These are phyloP conservation scores for Ustilago curta DNA, from an alignment of 1,284 basidiomycete species.

Conservation along the genomic window DNA sequence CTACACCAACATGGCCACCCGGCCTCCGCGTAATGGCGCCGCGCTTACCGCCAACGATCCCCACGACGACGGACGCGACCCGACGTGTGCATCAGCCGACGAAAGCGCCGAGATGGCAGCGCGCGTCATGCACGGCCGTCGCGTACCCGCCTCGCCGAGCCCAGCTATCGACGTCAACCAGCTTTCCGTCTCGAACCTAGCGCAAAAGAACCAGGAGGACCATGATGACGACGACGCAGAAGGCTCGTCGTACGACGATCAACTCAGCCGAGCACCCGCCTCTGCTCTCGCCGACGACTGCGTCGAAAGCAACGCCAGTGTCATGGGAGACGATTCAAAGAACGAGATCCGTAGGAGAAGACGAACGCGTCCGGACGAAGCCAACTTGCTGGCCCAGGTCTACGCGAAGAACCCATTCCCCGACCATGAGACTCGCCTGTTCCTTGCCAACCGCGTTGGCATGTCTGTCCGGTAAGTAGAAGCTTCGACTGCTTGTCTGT, in stretches of 20 bases:
- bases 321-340: constrained; percentile 36
- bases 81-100: neutral
- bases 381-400: constrained; percentile 55
- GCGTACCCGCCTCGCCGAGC: constrained; percentile 21
- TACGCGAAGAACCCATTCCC: constrained; percentile 65
- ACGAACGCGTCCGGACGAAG: constrained; percentile 61
- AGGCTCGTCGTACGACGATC: constrained; percentile 11
- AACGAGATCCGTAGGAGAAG: constrained; percentile 52
- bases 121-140: neutral
- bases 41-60: constrained; percentile 3
- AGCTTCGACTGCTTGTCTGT: neutral
- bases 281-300: constrained; percentile 45
- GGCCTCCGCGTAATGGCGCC: constrained; percentile 9
- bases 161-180: constrained; percentile 41
- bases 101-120: constrained; percentile 7
- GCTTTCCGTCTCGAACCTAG: constrained; percentile 38
- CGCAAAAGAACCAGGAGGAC: constrained; percentile 37
- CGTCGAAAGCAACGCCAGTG: constrained; percentile 38
- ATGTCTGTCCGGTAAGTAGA: constrained; percentile 61
- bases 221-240: constrained; percentile 22
- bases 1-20: constrained; percentile 13
- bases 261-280: constrained; percentile 15
- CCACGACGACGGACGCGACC: constrained; percentile 2
- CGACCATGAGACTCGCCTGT: constrained; percentile 59
- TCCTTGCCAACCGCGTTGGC: constrained; percentile 54